Evolutionary conservation across 2,329 filamentous ascomycete species (phyloP), one percentile per base, ranked within the genome.

Genomic region (Apiospora rasikravindrae): DNA sequence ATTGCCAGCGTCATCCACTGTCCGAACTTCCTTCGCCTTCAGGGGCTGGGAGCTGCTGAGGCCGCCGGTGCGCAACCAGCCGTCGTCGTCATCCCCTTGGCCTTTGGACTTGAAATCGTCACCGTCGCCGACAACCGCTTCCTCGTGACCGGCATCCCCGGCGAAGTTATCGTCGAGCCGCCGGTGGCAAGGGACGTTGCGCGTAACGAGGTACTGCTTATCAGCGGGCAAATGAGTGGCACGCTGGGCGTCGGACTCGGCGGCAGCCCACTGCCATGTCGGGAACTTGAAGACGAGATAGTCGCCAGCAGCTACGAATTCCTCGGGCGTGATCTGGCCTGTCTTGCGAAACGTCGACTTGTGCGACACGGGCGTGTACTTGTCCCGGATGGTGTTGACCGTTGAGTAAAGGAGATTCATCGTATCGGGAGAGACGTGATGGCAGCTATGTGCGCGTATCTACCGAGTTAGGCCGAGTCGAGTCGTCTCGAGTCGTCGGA

Each of bases 261-360:
- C 95, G 78, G 96, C 94, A 76, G 93, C 91, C 96, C 96, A 99
- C 69, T 94, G 93, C 96, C 96, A 99, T 72, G 96, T 97, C 11
- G 96, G 96, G 84, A 99, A 99, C 86, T 98, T 98, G 91, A 97
- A 98, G 80, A 98, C 95, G 49, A 99, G 91, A 82, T 98, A 99
- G 86, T 99, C 96, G 78, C 96, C 96, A 4, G 96, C 96, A 4
- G 93, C 92, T 69, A 98, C 88, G 83, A 99, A 99, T 87, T 99
- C 96, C 80, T 98, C 96, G 24, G 96, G 96, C 0, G 96, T 98
- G 84, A 99, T 96, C 85, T 98, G 94, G 76, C 96, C 96, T 5
- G 95, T 98, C 78, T 90, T 89, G 78, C 96, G 94, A 84, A 99
- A 99, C 75, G 94, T 98, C 4, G 96, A 98, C 70, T 91, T 97